A percentile compares a stretch with the other conserved stretches of the same genome.
phyloP scores from a whole-genome alignment of 371 early-diverging fungal genomes.

The Lichtheimia corymbifera region DNA sequence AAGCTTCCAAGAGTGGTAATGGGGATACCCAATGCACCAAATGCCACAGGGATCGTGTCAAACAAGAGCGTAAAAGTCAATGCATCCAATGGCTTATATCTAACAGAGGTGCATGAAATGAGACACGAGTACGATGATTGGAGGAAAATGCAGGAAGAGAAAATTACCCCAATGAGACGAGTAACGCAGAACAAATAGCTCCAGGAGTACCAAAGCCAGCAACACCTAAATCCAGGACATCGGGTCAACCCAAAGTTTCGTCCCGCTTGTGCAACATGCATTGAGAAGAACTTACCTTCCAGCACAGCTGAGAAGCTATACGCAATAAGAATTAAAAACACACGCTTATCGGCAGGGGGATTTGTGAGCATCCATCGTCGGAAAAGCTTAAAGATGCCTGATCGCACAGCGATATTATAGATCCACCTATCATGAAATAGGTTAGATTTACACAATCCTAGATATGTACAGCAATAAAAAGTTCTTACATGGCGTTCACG shows the following conservation, averaged over 20 bases:
- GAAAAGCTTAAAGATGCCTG: conserved; percentile 50
- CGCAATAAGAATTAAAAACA: conserved; percentile 43
- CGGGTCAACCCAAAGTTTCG: no score
- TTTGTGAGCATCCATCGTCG: conserved; percentile 52
- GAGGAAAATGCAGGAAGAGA: not conserved
- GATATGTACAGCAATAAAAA: not conserved
- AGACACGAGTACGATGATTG: not conserved
- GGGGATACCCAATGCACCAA: conserved; percentile 49
- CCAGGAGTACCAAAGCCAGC: conserved; percentile 57
- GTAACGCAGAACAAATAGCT: conserved; percentile 51
- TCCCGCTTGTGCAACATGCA: no score
- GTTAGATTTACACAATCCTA: no score
- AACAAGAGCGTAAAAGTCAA: conserved; percentile 43
- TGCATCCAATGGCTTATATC: conserved; percentile 49
- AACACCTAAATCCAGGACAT: conserved; percentile 26
- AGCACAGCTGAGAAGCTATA: conserved; percentile 49
- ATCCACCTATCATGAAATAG: conserved; percentile 30
- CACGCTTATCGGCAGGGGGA: conserved; percentile 47
- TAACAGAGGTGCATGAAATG: not conserved
- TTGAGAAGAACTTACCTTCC: conserved; percentile 32
- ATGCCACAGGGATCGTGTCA: conserved; percentile 50
- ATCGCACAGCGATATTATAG: conserved; percentile 43
- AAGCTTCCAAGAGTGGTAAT: conserved; percentile 50
- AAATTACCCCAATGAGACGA: conserved; percentile 50
- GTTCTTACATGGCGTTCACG: conserved; percentile 43